Base-by-base conservation (phyloP, 2,329 filamentous ascomycete genomes). In the Hirsutella rhossiliensis region DNA sequence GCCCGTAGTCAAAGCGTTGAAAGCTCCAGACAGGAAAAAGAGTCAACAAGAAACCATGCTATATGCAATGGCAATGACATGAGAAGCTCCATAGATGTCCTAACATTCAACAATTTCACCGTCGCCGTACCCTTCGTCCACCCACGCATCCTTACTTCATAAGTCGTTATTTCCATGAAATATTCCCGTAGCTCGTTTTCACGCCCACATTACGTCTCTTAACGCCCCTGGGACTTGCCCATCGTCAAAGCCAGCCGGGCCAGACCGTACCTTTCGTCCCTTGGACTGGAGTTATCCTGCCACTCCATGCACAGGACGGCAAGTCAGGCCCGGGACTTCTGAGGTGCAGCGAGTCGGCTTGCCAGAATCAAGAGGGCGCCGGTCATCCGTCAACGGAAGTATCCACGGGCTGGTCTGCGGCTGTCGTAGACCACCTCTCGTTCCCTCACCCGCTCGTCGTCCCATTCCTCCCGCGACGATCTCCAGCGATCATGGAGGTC, bases 381-480 rank as follows among this genome's bases (percentile, higher is more conserved):
- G 17, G 34, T 17, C 9, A 17, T 18, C 9, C 41, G 17, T 45
- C 40, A 42, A 19, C 37, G 40, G n/a, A 39, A 31, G n/a, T 43
- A 45, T n/a, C 44, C 44, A n/a, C 57, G 51, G n/a, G 52, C 51
- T 18, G 57, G 56, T 19, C 45, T 46, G 20, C 57, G 58, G 43
- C 61, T 66, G 43, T 87, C 82, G 53, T 79, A 82, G 41, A 81
- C 62, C 43, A 85, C 69, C 56, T 87, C 83, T 29, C 78, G 74
- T 64, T 87, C 82, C 47, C 78, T 75, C 51, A 82, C 69, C 19
- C 73, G 68, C 53, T 84, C 79, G 43, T 84, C 80, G 36, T 80
- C 79, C 50, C 69, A 71, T 42, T 52, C 54, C 54, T 62, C 54
- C 46, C 57, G 47, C 7, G 44, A 41, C 15, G 41, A 38, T 50